phyloP scores from a whole-genome alignment of 495 filamentous ascomycete genomes.

The Lophiotrema nucula region DNA sequence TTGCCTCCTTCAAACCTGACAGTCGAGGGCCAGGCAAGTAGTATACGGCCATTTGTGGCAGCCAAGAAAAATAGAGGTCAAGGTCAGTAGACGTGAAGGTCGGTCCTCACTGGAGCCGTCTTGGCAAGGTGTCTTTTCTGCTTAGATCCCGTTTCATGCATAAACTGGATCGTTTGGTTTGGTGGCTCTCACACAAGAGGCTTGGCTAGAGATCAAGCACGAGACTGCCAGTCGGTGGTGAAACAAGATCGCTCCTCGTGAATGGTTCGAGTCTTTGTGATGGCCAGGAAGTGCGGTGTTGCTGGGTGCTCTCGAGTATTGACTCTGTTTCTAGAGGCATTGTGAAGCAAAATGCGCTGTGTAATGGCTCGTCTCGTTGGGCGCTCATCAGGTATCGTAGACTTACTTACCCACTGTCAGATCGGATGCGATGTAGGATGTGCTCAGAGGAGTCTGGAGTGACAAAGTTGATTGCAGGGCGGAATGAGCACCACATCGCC shows the following conservation, averaged over 20 bases:
- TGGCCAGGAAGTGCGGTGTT: neutral
- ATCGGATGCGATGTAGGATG: no score
- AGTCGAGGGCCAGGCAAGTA: neutral
- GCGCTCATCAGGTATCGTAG: no score
- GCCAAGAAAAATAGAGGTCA: neutral
- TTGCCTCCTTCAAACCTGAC: constrained; percentile 4
- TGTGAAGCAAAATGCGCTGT: constrained; percentile 19
- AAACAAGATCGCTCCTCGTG: neutral
- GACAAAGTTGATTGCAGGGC: no score
- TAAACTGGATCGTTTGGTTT: constrained; percentile 15
- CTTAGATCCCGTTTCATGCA: constrained; percentile 15
- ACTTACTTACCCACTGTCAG: no score
- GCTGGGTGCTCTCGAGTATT: neutral
- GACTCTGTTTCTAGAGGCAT: constrained; percentile 6
- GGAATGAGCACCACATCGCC: no score
- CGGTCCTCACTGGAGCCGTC: constrained; percentile 8
- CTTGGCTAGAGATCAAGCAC: constrained; percentile 4
- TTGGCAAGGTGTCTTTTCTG: constrained; percentile 11
- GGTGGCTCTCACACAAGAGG: constrained; percentile 8
- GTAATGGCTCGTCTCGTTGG: neutral
- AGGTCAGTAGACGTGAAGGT: neutral
- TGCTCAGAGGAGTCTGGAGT: no score
- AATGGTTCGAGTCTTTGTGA: no score
- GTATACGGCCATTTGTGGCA: constrained; percentile 3
- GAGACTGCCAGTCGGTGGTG: constrained; percentile 11